Evolutionary conservation across 1,284 basidiomycete genomes (phyloP).

Genomic region (Papiliotrema nemorosa): DNA sequence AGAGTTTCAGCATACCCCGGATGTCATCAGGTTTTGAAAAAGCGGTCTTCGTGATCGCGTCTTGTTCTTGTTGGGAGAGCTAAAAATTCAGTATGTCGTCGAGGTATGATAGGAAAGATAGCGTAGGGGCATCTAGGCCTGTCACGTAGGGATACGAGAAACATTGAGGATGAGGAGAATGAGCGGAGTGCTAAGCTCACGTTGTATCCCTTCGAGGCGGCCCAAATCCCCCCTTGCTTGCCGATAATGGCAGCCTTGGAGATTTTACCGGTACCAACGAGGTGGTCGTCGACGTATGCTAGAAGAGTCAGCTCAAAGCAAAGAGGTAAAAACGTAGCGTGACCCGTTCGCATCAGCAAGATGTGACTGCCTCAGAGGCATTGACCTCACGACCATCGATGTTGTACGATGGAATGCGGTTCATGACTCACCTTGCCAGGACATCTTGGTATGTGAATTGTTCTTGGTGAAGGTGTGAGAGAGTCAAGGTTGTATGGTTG

Average conservation of each 20-base stretch:
- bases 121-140: too few relatives aligned
- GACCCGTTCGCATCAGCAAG: background rate
- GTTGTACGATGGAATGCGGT: background rate
- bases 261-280: slow-evolving; percentile 74
- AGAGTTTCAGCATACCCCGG: slow-evolving; percentile 47
- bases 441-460: slow-evolving; percentile 16
- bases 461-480: background rate
- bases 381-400: background rate
- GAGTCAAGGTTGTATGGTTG: background rate
- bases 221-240: slow-evolving; percentile 83
- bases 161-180: background rate
- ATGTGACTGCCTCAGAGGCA: background rate
- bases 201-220: slow-evolving; percentile 65
- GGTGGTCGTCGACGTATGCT: slow-evolving; percentile 86
- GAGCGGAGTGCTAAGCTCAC: slow-evolving; percentile 54
- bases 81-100: too few relatives aligned
- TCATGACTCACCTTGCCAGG: slow-evolving; percentile 29
- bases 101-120: background rate
- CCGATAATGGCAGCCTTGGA: slow-evolving; percentile 80
- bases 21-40: slow-evolving; percentile 55
- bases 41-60: slow-evolving; percentile 57
- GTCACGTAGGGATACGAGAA: background rate
- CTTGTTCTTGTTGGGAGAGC: slow-evolving; percentile 74
- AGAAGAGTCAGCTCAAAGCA: too few relatives aligned
- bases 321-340: too few relatives aligned